phyloP scores from a whole-genome alignment of 2,329 filamentous ascomycete species.

The Ambrosiella beaveri region DNA sequence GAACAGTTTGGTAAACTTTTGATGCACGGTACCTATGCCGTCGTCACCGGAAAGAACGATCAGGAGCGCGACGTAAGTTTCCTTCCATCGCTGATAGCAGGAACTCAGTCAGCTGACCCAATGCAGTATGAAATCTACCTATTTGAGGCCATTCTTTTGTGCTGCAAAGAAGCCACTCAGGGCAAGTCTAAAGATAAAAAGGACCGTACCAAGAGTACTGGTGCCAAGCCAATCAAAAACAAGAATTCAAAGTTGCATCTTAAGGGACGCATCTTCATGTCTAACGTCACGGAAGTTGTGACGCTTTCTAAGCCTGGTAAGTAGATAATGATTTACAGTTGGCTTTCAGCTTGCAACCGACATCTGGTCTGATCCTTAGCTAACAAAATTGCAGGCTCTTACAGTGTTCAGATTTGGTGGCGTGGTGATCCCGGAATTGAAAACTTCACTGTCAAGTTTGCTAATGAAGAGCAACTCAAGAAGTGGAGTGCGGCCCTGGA shows the following conservation, averaged over 20 bases:
- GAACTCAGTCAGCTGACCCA: not conserved
- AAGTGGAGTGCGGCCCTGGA: constrained; percentile 79
- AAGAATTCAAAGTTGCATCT: constrained; percentile 74
- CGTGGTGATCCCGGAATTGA: constrained; percentile 91
- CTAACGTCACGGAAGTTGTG: constrained; percentile 90
- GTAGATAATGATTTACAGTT: constrained; percentile 16
- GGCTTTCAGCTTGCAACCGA: not conserved
- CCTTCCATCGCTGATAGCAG: constrained; percentile 4
- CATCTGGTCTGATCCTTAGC: constrained; percentile 17
- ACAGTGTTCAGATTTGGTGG: constrained; percentile 97
- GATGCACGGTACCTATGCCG: constrained; percentile 76
- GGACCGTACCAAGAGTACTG: constrained; percentile 39
- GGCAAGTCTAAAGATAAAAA: constrained; percentile 70
- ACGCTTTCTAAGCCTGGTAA: constrained; percentile 74
- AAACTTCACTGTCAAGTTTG: constrained; percentile 88
- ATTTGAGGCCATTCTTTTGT: constrained; percentile 86
- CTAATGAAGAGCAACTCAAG: constrained; percentile 79
- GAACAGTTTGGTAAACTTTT: constrained; percentile 83
- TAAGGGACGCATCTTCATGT: constrained; percentile 97
- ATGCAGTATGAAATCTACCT: constrained; percentile 87
- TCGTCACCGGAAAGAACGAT: constrained; percentile 77
- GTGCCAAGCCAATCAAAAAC: constrained; percentile 36
- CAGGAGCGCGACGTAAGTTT: constrained; percentile 69
- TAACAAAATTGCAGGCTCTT: constrained; percentile 44
- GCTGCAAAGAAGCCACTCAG: constrained; percentile 85